These are phyloP conservation scores for Cutaneotrichosporon mucoides DNA, from an alignment of 1,284 basidiomycete species.

Conservation along the genomic window DNA sequence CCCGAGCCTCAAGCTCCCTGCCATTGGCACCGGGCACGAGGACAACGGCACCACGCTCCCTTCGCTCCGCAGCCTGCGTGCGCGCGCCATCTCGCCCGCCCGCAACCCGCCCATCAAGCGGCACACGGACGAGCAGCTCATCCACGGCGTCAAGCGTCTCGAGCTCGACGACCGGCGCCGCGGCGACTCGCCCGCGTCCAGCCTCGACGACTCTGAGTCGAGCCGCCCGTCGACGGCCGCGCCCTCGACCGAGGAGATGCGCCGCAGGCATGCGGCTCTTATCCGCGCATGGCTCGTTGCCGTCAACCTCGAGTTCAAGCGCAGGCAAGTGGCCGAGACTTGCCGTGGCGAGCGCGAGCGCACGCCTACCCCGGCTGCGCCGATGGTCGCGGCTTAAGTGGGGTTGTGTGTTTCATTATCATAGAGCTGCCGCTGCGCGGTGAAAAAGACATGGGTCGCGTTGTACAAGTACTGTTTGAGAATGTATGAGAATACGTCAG, in stretches of 20 bases:
- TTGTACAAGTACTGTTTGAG: conserved; percentile 1
- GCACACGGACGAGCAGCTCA: conserved; percentile 42
- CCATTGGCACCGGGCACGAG: conserved; percentile 6
- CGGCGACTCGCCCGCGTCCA: conserved; percentile 11
- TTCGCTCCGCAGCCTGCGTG: conserved; percentile 6
- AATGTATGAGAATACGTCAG: neutral
- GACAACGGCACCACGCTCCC: conserved; percentile 14
- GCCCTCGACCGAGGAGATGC: conserved; percentile 20
- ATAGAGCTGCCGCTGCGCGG: no score
- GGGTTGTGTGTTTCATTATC: no score
- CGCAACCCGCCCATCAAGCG: conserved; percentile 38
- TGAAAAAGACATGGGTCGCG: neutral
- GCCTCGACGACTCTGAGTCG: neutral
- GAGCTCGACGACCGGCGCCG: conserved; percentile 32
- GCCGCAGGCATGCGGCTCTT: conserved; percentile 36
- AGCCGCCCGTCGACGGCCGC: neutral
- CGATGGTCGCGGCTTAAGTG: neutral
- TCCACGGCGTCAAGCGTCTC: conserved; percentile 44
- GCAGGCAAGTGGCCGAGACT: conserved; percentile 21
- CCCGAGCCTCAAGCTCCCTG: conserved; percentile 25
- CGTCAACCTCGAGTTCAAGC: conserved; percentile 41
- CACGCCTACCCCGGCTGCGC: neutral
- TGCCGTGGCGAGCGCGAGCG: neutral
- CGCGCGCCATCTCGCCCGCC: conserved; percentile 16
- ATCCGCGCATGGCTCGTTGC: conserved; percentile 45